Conservation (phyloP, 2,329 filamentous ascomycete species). For the Triangularia verruculosa region DNA sequence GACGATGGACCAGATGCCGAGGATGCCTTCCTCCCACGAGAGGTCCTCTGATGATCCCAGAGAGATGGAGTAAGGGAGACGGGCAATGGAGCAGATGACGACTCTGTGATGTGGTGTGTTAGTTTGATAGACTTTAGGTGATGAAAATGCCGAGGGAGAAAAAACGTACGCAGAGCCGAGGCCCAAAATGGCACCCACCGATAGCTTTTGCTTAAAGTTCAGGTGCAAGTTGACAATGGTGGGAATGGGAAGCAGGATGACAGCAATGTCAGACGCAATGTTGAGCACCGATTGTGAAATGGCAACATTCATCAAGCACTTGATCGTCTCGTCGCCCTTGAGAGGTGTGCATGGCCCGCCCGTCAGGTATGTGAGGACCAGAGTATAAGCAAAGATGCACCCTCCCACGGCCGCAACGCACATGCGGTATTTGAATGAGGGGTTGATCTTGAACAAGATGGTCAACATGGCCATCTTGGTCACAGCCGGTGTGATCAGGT, state of each 20-base stretch:
- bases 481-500: slow-evolving; percentile 17
- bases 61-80: slow-evolving; percentile 28
- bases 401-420: slow-evolving; percentile 8
- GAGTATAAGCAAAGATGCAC: slow-evolving; percentile 22
- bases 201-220: slow-evolving; percentile 42
- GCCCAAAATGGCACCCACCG: slow-evolving; percentile 40
- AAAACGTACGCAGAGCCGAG: slow-evolving; percentile 41
- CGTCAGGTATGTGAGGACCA: slow-evolving; percentile 25
- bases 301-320: slow-evolving; percentile 43
- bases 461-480: slow-evolving; percentile 20
- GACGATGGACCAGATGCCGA: slow-evolving; percentile 32
- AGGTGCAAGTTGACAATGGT: slow-evolving; percentile 42
- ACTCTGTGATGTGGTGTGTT: slow-evolving; percentile 17
- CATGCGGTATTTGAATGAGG: slow-evolving; percentile 9
- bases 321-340: slow-evolving; percentile 13
- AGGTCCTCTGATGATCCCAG: slow-evolving; percentile 34
- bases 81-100: slow-evolving; percentile 29
- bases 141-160: neutral
- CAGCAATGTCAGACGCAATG: slow-evolving; percentile 44
- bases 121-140: neutral
- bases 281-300: slow-evolving; percentile 45
- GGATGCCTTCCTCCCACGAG: slow-evolving; percentile 29
- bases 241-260: slow-evolving; percentile 43
- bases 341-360: slow-evolving; percentile 29
- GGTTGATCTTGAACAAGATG: slow-evolving; percentile 15